phyloP scores from a whole-genome alignment of 805 yeast genomes.

The Candida succiphila region DNA sequence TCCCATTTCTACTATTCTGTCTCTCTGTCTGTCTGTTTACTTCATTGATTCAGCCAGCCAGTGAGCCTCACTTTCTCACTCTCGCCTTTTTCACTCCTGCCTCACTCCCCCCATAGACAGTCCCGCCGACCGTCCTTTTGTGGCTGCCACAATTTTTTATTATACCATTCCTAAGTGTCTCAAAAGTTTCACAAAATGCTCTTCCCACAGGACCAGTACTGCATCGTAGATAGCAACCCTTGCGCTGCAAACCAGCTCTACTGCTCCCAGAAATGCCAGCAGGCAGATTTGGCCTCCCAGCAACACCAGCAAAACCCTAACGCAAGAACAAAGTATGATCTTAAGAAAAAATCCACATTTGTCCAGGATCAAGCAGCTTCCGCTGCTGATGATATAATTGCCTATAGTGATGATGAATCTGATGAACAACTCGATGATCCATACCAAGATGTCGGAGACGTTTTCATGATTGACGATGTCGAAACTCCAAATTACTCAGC shows the following conservation, averaged over 20 bases:
- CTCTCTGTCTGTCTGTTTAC: no score
- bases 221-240: slow-evolving; percentile 14
- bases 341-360: no score
- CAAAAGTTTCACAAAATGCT: slow-evolving; percentile 3
- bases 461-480: slow-evolving; percentile 1
- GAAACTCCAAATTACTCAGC: neutral
- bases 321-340: slow-evolving; percentile 1
- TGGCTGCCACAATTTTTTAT: no score
- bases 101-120: no score
- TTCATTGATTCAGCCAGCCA: no score
- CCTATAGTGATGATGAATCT: slow-evolving; percentile 5
- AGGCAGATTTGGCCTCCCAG: slow-evolving; percentile 6
- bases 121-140: no score
- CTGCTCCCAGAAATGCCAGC: slow-evolving; percentile 13
- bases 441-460: slow-evolving; percentile 7
- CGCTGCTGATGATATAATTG: neutral
- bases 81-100: no score
- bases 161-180: no score
- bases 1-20: no score
- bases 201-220: slow-evolving; percentile 13
- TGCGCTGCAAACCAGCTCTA: slow-evolving; percentile 4
- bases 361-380: neutral
- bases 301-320: slow-evolving; percentile 1
- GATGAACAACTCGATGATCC: slow-evolving; percentile 13
- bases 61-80: no score